Conservation (phyloP, 108 stramenopile genomes). For the Heterococcus sp. region DNA sequence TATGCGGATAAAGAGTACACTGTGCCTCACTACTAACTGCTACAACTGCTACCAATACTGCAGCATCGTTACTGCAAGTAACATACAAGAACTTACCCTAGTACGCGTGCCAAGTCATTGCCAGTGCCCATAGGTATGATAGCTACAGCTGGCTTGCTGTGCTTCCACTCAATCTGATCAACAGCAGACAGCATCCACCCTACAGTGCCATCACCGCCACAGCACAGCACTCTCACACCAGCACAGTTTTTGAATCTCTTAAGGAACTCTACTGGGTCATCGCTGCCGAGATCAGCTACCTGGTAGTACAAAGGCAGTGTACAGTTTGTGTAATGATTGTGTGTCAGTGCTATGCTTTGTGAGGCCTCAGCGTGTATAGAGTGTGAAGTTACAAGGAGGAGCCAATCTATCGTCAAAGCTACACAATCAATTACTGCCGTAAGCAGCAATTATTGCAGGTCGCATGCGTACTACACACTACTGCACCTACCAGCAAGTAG, state of each 20-base stretch:
- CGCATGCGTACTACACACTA: neutral
- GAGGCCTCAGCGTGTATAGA: too few relatives aligned
- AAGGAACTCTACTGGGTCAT: constrained; percentile 19
- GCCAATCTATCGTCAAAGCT: neutral
- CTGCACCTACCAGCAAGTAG: neutral
- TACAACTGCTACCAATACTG: too few relatives aligned
- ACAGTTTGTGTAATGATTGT: too few relatives aligned
- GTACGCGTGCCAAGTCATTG: constrained; percentile 46
- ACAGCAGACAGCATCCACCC: constrained; percentile 44
- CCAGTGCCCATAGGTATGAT: constrained; percentile 46
- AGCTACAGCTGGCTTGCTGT: constrained; percentile 30
- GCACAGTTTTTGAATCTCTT: constrained; percentile 12
- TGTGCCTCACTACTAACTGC: too few relatives aligned
- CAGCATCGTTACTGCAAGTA: too few relatives aligned
- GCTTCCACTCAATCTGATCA: constrained; percentile 12
- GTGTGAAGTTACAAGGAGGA: neutral
- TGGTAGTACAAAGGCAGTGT: too few relatives aligned
- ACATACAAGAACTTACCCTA: constrained; percentile 49
- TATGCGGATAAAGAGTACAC: too few relatives aligned
- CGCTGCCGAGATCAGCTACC: constrained; percentile 11
- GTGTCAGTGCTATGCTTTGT: too few relatives aligned
- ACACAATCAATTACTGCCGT: neutral
- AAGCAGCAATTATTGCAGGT: neutral
- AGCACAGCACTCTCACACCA: constrained; percentile 35
- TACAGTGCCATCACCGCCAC: constrained; percentile 51